These are phyloP conservation scores for Apiotrichum mycotoxinovorans DNA, from an alignment of 1,284 basidiomycete genomes.

Conservation along the genomic window DNA sequence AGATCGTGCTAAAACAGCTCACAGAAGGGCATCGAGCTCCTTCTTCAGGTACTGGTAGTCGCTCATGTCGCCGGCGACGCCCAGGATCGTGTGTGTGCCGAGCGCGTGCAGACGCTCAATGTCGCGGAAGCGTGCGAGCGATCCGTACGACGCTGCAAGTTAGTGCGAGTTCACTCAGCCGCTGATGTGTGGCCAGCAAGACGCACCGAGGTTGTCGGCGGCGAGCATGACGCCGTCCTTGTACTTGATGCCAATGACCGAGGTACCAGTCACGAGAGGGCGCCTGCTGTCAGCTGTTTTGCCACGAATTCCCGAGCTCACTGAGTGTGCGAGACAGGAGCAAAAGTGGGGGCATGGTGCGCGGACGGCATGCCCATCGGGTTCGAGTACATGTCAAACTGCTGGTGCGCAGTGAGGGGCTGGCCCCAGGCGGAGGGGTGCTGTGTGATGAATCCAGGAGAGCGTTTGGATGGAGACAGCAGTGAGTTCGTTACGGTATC, in stretches of 20 bases:
- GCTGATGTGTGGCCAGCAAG: no score
- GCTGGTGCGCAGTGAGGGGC: conserved; percentile 36
- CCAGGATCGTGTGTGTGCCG: conserved; percentile 77
- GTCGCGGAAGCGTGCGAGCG: conserved; percentile 94
- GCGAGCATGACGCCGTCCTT: conserved; percentile 98
- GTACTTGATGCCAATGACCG: conserved; percentile 88
- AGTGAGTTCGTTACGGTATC: not conserved
- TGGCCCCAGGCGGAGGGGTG: conserved; percentile 49
- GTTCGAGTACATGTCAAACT: conserved; percentile 44
- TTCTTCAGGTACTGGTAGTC: conserved; percentile 94
- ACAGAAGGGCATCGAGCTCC: conserved; percentile 51
- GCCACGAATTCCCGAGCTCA: conserved; percentile 3
- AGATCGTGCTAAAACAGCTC: conserved; percentile 10
- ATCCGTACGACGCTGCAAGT: conserved; percentile 87
- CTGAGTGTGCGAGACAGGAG: conserved; percentile 28
- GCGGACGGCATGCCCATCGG: conserved; percentile 19
- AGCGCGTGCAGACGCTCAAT: conserved; percentile 81
- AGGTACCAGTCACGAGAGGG: conserved; percentile 95
- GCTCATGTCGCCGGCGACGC: conserved; percentile 93
- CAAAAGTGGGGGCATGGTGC: conserved; percentile 11
- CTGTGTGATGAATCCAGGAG: conserved; percentile 18
- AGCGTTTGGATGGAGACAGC: not conserved
- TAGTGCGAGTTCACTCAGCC: not conserved
- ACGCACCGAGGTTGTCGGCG: conserved; percentile 88
- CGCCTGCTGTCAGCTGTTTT: conserved; percentile 56